Evolutionary conservation across 2,329 filamentous ascomycete genomes (phyloP), one percentile per base, ranked within the genome.

Genomic region (Penicillium vulpinum): DNA sequence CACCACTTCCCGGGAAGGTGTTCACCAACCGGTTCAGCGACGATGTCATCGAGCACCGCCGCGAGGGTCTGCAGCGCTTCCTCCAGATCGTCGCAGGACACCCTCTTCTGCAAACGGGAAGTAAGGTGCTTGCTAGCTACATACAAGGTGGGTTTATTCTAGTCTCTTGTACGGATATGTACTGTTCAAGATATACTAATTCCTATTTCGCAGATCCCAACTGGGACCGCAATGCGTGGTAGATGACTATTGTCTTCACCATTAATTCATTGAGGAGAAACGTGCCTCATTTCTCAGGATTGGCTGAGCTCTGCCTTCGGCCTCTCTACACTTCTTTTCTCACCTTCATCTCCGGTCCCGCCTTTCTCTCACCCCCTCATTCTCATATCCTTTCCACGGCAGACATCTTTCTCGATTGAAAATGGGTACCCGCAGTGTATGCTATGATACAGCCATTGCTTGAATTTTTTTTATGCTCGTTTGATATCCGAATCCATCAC

Each of bases 21-120:
- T 97, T 97, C 68, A 96, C 93, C 50, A 97, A 97, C 77, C 87
- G 94, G 45, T 99, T 99, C 80, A 95, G 90, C 70, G 94, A 99
- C 78, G 92, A 96, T 74, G 93, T 99, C 70, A 99, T 99, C 74
- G 94, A 97, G 81, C 91, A 95, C 71, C 83, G 94, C 53, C 83
- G 93, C 62, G 90, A 93, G 67, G 94, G 94, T 1, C 80, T 99
- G 64, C 92, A 99, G 80, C 87, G 95, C 73, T 99, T 99, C 74
- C 78, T 99, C 73, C 92, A 94, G 84, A 97, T 97, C 72, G 94
- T 99, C 11, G 94, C 96, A 0, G 93, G 94, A 0, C 94, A 99
- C 76, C 94, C 94, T 67, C 81, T 99, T 69, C 78, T 99, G 77
- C 94, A 99, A 84, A 99, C 94, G 29, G 94, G 94, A 51, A 97